These are phyloP conservation scores for Suillus alpinus DNA, from an alignment of 768 basidiomycete genomes.

Conservation along the genomic window DNA sequence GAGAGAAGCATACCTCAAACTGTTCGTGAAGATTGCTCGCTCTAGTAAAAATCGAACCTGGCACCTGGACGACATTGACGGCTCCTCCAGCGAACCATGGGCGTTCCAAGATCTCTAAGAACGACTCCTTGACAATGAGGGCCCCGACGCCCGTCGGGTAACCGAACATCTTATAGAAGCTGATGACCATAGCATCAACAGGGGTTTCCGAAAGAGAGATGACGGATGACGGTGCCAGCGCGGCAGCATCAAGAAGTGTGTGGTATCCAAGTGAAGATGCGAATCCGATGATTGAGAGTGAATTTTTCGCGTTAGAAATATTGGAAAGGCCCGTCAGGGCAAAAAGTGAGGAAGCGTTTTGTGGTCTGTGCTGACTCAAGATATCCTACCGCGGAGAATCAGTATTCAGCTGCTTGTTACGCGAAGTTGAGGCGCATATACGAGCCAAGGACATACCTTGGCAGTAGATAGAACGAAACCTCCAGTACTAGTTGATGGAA, in stretches of 20 bases:
- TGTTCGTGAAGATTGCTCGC: constrained; percentile 61
- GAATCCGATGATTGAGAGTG: constrained; percentile 60
- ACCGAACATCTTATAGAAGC: constrained; percentile 91
- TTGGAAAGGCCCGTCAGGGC: constrained; percentile 82
- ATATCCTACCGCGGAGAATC: constrained; percentile 41
- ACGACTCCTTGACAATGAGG: constrained; percentile 68
- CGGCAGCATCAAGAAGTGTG: constrained; percentile 80
- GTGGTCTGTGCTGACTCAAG: constrained; percentile 49
- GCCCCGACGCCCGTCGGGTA: constrained; percentile 85
- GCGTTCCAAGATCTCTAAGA: constrained; percentile 56
- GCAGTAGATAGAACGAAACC: constrained; percentile 58
- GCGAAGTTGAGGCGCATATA: constrained; percentile 17
- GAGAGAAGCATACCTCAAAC: constrained; percentile 59
- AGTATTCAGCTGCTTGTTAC: background rate
- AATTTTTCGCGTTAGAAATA: constrained; percentile 71
- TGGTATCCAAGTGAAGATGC: constrained; percentile 69
- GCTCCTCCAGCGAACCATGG: constrained; percentile 88
- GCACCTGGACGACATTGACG: constrained; percentile 81
- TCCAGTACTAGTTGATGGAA: constrained; percentile 59
- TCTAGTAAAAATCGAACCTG: constrained; percentile 65
- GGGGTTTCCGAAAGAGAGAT: constrained; percentile 64
- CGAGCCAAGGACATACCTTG: constrained; percentile 44
- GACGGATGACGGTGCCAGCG: constrained; percentile 68
- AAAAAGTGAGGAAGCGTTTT: constrained; percentile 55
- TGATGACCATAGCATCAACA: constrained; percentile 80